These are phyloP conservation scores for Podospora pseudocomata DNA, from an alignment of 495 filamentous ascomycete genomes.

Conservation along the genomic window DNA sequence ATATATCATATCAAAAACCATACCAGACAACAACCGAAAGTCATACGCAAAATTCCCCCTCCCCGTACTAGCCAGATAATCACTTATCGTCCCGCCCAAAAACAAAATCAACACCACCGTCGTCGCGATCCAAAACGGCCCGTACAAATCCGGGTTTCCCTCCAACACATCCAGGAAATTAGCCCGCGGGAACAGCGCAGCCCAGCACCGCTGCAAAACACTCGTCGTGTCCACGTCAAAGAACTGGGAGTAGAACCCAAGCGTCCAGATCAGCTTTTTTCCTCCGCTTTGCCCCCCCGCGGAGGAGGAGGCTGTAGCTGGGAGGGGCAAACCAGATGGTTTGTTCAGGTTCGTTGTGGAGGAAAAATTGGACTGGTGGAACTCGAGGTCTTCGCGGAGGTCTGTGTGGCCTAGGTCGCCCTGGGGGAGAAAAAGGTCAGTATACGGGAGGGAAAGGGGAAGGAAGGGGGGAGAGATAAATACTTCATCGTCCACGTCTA, in stretches of 20 bases:
- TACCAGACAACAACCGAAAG: conserved; percentile 73
- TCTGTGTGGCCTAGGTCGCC: conserved; percentile 98
- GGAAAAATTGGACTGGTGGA: conserved; percentile 74
- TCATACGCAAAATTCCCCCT: conserved; percentile 65
- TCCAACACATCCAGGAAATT: conserved; percentile 97
- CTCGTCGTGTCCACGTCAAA: conserved; percentile 95
- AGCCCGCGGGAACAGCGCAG: conserved; percentile 78
- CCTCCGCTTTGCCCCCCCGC: conserved; percentile 26
- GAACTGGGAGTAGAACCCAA: conserved; percentile 94
- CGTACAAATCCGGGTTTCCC: conserved; percentile 95
- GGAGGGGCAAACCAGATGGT: conserved; percentile 53
- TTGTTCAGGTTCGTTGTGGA: conserved; percentile 28
- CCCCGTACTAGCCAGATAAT: conserved; percentile 62
- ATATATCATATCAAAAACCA: conserved; percentile 16
- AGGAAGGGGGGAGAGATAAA: background rate
- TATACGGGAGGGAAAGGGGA: background rate
- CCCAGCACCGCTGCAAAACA: conserved; percentile 76
- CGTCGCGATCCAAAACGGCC: conserved; percentile 96
- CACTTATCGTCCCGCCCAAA: conserved; percentile 87
- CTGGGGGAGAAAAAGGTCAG: conserved; percentile 40
- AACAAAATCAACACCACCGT: conserved; percentile 96
- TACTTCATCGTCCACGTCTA: conserved; percentile 85
- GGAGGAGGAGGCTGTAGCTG: conserved; percentile 52
- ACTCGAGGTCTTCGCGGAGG: conserved; percentile 97
- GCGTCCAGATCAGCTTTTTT: conserved; percentile 87